These are phyloP conservation scores for Entomortierella lignicola DNA, from an alignment of 192 early-diverging fungal genomes.

Conservation along the genomic window DNA sequence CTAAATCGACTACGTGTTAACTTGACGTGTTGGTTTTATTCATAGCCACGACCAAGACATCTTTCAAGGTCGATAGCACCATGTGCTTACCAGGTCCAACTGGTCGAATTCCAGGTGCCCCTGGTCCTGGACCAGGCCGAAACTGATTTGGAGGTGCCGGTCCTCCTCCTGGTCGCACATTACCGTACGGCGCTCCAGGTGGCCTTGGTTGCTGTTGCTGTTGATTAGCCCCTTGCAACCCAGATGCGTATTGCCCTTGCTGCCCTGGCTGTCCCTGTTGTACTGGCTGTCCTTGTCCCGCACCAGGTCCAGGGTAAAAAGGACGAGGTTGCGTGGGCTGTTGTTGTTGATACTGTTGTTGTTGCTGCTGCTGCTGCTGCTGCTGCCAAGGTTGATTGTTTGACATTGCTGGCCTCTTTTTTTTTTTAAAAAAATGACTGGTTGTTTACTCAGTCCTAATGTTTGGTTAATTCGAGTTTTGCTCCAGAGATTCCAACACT, in stretches of 20 bases:
- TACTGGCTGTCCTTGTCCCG: conserved; percentile 4
- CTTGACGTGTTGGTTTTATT: too few relatives aligned
- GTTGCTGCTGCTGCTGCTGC: conserved; percentile 6
- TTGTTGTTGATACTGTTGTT: background rate
- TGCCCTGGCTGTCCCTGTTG: conserved; percentile 13
- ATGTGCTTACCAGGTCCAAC: conserved; percentile 19
- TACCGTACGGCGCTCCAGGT: conserved; percentile 17
- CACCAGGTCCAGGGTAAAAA: conserved; percentile 17
- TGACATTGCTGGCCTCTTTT: too few relatives aligned
- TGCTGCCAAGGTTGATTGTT: too few relatives aligned
- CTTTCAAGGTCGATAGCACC: too few relatives aligned
- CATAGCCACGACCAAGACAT: too few relatives aligned
- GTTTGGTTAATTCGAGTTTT: too few relatives aligned
- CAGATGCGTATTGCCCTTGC: conserved; percentile 3
- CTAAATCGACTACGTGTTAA: background rate
- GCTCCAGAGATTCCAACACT: too few relatives aligned
- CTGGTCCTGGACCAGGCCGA: conserved; percentile 14
- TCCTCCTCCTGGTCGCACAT: conserved; percentile 22
- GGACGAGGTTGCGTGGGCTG: conserved; percentile 12
- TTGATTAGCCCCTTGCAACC: background rate
- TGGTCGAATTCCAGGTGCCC: conserved; percentile 13
- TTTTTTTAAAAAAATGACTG: too few relatives aligned
- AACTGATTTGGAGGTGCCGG: conserved; percentile 10
- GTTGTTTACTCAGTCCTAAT: too few relatives aligned
- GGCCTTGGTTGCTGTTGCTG: conserved; percentile 24